phyloP scores from a whole-genome alignment of 1,284 basidiomycete species.

The Dichomitus squalens region DNA sequence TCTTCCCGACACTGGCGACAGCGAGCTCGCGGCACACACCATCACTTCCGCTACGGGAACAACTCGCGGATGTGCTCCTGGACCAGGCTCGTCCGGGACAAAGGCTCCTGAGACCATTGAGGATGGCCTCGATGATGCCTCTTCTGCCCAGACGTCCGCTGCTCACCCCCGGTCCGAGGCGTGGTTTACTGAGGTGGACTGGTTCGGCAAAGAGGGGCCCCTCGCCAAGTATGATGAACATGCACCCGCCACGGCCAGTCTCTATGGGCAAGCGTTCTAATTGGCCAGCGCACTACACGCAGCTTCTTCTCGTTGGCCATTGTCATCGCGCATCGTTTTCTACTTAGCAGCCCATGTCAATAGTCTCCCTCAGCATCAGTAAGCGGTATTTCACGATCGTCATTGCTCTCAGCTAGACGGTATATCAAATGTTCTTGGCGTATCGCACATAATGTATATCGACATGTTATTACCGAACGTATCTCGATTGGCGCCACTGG shows the following conservation, averaged over 20 bases:
- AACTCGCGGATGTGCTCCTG: no score
- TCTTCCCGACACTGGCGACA: neutral
- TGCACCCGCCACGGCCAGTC: neutral
- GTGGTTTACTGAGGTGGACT: conserved; percentile 19
- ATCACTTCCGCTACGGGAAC: neutral
- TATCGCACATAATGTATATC: no score
- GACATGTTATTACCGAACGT: no score
- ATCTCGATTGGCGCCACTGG: no score
- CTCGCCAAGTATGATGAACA: conserved; percentile 1
- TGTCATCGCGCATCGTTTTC: no score
- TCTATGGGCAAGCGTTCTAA: neutral
- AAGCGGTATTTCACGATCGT: no score
- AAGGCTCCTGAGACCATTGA: neutral
- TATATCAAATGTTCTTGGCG: no score
- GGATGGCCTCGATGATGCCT: neutral
- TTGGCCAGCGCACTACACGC: no score
- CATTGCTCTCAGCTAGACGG: no score
- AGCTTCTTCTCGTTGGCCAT: no score
- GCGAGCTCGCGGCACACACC: neutral
- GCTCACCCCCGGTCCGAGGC: neutral
- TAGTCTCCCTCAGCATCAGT: no score
- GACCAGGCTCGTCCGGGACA: neutral
- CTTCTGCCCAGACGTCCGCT: neutral
- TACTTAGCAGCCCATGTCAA: no score
- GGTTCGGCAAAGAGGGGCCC: conserved; percentile 12